phyloP scores from a whole-genome alignment of 2,329 filamentous ascomycete genomes.

The Lasiodiplodia hormozganensis region DNA sequence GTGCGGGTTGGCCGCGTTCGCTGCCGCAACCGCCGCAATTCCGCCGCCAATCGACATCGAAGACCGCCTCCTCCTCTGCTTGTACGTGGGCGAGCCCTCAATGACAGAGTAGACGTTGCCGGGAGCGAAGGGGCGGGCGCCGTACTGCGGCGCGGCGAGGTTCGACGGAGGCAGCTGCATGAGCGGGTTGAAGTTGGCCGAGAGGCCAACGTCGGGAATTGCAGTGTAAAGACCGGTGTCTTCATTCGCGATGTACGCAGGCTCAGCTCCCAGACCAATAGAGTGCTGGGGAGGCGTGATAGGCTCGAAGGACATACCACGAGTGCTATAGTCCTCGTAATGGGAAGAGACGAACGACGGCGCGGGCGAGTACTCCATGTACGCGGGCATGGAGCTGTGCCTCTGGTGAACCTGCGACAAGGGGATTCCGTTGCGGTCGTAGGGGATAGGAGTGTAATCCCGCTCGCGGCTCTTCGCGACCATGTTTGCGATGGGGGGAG shows the following conservation, averaged over 20 bases:
- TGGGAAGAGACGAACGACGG: slow-evolving; percentile 99
- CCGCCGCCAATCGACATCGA: slow-evolving; percentile 86
- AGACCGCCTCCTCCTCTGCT: slow-evolving; percentile 91
- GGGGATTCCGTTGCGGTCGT: slow-evolving; percentile 90
- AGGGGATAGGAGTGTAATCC: slow-evolving; percentile 78
- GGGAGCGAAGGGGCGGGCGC: slow-evolving; percentile 71
- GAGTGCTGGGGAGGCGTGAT: slow-evolving; percentile 94
- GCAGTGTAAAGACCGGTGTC: slow-evolving; percentile 95
- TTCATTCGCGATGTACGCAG: slow-evolving; percentile 97
- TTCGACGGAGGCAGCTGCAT: slow-evolving; percentile 90
- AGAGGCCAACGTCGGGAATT: slow-evolving; percentile 84
- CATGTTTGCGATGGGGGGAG: slow-evolving; percentile 72
- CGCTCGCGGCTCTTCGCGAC: slow-evolving; percentile 84
- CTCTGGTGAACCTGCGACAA: slow-evolving; percentile 85
- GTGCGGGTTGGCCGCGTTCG: slow-evolving; percentile 56
- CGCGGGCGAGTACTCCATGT: slow-evolving; percentile 96
- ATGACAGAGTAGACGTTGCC: slow-evolving; percentile 94
- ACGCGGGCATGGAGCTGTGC: slow-evolving; percentile 98
- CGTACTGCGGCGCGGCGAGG: slow-evolving; percentile 79
- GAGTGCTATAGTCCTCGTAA: slow-evolving; percentile 96
- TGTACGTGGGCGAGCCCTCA: slow-evolving; percentile 98
- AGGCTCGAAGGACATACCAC: slow-evolving; percentile 94
- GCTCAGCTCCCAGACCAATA: slow-evolving; percentile 80
- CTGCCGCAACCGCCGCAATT: slow-evolving; percentile 69
- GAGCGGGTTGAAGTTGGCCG: slow-evolving; percentile 82